Conservation (phyloP, 208 protist genomes). For the Trypanosoma avium region DNA sequence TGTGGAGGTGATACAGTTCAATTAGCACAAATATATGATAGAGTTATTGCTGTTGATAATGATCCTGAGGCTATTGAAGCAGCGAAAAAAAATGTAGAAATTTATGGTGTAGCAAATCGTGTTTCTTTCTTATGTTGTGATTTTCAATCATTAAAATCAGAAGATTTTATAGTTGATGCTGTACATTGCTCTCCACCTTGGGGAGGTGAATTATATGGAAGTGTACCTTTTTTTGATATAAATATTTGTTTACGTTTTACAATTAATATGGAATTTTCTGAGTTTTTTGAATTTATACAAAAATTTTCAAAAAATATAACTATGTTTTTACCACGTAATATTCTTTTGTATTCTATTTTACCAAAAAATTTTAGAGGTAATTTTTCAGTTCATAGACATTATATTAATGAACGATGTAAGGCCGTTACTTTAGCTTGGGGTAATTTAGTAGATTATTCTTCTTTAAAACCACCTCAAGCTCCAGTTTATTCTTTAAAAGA, state of each 20-base stretch:
- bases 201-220: slow-evolving; percentile 21
- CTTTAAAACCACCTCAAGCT: slow-evolving; percentile 1
- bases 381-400: slow-evolving; percentile 27
- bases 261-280: slow-evolving; percentile 12
- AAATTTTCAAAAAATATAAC: slow-evolving; percentile 30
- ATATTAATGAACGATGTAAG: slow-evolving; percentile 31
- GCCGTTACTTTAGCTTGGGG: slow-evolving; percentile 24
- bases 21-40: slow-evolving; percentile 27
- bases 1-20: slow-evolving; percentile 33
- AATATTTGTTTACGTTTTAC: slow-evolving; percentile 8
- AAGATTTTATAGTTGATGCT: slow-evolving; percentile 19
- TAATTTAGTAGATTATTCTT: slow-evolving; percentile 16
- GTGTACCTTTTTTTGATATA: slow-evolving; percentile 18
- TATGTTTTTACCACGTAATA: slow-evolving; percentile 30
- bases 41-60: slow-evolving; percentile 30
- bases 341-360: slow-evolving; percentile 26
- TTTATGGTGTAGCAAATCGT: slow-evolving; percentile 24
- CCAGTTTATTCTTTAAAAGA: slow-evolving; percentile 19
- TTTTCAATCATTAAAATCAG: slow-evolving; percentile 7
- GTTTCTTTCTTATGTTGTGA: slow-evolving; percentile 25
- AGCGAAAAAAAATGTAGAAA: slow-evolving; percentile 24
- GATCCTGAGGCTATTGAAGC: slow-evolving; percentile 25
- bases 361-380: slow-evolving; percentile 9
- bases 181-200: slow-evolving; percentile 27
- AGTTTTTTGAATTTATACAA: slow-evolving; percentile 23